Evolutionary conservation across 176 grass and related monocot genomes (phyloP), one percentile per base, ranked within the genome.

Genomic region (Cenchrus purpureus): DNA sequence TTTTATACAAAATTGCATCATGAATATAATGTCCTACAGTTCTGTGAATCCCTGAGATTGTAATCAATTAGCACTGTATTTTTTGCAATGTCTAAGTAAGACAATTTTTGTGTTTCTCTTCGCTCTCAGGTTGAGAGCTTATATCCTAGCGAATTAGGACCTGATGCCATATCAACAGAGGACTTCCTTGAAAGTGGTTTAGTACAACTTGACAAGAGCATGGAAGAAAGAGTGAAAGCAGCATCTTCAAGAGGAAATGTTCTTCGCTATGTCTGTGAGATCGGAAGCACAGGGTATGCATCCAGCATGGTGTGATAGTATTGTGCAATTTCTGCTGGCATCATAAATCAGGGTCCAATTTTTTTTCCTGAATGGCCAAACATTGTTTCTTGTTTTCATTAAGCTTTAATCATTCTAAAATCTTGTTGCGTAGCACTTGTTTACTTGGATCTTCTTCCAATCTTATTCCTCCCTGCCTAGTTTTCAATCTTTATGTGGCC

Each of bases 201-300:
- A 60, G 56, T 20, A 29, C 86, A 93, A 43, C 84, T 95, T 71
- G 96, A 98, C 81, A 84, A 86, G 86, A 73, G 67, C 80, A 83
- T 98, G 85, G 84, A 89, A 87, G 91, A 91, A 89, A 90, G 86
- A 87, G 83, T 90, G 4, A 84, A 63, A 88, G 83, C 80, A 79
- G 91, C 96, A 89, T 88, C 91, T 50, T 88, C 64, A 19, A 98
- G 81, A 84, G 93, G 91, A 71, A 95, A 98, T 68, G 93, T 95
- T 84, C 91, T 98, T 91, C 87, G 93, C 56, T 98, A 94, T 85
- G 96, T 94, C 42, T 89, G 93, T 73, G 64, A 92, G 16, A 88
- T 95, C 75, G 81, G 83, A 75, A 82, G 79, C 65, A 75, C 77
- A 68, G 91, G 87, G 71, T 74, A 73, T 53, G 71, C 22, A 32